Evolutionary conservation across 75 land plant genomes (phyloP).

Genomic region (Larix kaempferi): DNA sequence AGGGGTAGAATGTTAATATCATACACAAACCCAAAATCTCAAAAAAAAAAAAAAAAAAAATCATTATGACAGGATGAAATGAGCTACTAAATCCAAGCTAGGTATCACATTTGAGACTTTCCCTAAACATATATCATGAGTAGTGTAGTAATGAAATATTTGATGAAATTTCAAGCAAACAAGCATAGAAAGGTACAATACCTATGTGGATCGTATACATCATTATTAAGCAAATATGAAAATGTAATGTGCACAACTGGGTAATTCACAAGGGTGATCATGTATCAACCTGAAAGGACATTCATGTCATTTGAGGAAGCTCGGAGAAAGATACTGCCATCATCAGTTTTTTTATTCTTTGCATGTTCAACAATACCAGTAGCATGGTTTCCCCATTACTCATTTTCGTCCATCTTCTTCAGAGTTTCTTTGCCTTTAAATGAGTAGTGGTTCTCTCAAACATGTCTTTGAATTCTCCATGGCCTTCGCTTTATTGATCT

Average conservation of each 20-base stretch:
- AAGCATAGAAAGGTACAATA: no score
- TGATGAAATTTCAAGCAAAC: no score
- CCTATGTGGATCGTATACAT: no score
- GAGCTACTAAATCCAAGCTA: no score
- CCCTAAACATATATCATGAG: no score
- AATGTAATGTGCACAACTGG: no score
- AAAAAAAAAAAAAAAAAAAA: no score
- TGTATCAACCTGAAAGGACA: conserved; percentile 32
- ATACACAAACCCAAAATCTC: no score
- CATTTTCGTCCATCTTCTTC: background rate
- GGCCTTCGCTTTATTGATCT: background rate
- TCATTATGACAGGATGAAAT: no score
- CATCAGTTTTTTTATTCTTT: background rate
- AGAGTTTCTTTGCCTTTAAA: background rate
- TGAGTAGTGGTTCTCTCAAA: conserved; percentile 6
- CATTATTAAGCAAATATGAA: no score
- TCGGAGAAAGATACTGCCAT: conserved; percentile 20
- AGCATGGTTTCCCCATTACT: background rate
- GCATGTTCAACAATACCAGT: background rate
- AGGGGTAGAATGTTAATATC: background rate
- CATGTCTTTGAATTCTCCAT: background rate
- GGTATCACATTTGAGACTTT: no score
- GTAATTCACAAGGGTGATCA: background rate
- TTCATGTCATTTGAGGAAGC: conserved; percentile 35
- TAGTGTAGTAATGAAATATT: no score